Base-by-base conservation (phyloP, 1,284 basidiomycete species). In the Waitea zeae region DNA sequence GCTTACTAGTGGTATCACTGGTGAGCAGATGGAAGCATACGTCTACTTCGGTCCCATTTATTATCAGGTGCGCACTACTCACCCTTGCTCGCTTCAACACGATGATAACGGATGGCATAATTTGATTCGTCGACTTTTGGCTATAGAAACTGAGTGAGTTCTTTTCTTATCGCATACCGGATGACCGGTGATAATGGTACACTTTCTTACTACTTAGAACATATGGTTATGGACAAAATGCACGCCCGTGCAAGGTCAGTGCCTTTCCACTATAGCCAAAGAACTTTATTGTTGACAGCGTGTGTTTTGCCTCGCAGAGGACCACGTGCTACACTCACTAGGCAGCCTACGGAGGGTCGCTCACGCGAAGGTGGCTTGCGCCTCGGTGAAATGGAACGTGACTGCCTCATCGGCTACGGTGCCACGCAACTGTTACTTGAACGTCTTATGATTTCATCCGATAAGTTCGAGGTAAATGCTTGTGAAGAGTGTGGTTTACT, bases 221-320 rank as follows among this genome's bases (percentile, higher is more conserved):
- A 92, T 60, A 95, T 93, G 89, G 92, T 97, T 40, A 86, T 95
- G 77, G 92, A 97, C 63, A 98, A 99, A 67, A 98, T 98, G 95
- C 95, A 98, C 49, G 95, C 95, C 43, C 79, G 95, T 42, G 89
- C 92, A 33, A 80, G 87, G 84, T 79, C 52, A 43, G 62, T 40
- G n/a, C 35, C 34, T 20, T 27, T 31, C 26, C 15, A 30, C 29
- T 29, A 24, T 17, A 26, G 31, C 17, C 17, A 5, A 24, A 5
- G 14, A 13, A 33, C 35, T 17, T 32, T 35, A 32, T 32, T 29
- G 36, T 33, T 14, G 26, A 6, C 20, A 13, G 22, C 26, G n/a
- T 15, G 31, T 33, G 14, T 19, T 30, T 17, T 27, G 29, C 15
- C 22, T 34, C 20, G 12, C 53, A 86, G 87, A 45, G 95, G 95